Evolutionary conservation across 306 rosid species (phyloP), one percentile per base, ranked within the genome.

Genomic region (Crotalaria pallida): DNA sequence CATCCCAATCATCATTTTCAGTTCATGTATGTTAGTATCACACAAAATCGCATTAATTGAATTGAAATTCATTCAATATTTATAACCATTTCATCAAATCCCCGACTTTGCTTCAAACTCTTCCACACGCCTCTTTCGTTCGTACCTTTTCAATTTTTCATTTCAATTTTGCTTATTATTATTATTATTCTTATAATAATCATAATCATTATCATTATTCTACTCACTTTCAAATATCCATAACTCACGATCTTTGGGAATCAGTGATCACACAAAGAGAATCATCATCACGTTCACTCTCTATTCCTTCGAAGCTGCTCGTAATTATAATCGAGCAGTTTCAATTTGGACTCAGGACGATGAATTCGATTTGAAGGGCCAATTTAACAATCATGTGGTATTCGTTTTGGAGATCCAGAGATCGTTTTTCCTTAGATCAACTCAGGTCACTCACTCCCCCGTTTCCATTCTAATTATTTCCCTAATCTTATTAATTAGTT

Each of bases 321-420:
- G 63, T 69, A 31, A 78, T n/a, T n/a, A n/a, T 49, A 69, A 82
- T 82, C 79, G 70, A 65, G 79, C 81, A 79, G 73, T 82, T 65
- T 69, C 71, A 51, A 50, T 45, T 62, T 27, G 65, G 69, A 55
- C 63, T 57, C 58, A 13, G 19, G 40, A 65, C 79, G 88, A 80
- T 49, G 40, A 43, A 62, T 78, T 75, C 33, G 50, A 58, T 77
- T 77, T 78, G 62, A 66, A 60, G 65, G 48, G 69, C 69, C 85
- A 83, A 88, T 74, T 85, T 53, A 68, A 11, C 80, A 85, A 80
- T 67, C 85, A 93, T 93, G 98, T 93, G 98, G 98, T 51, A 76
- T 49, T 82, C 94, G 77, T 87, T 90, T 64, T 90, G 98, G 97
- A 83, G 79, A 87, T 79, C 97, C 76, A 85, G 92, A 80, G 92